Percentiles rank a stretch among this genome's conserved stretches.
Conservation (phyloP, 1,284 basidiomycete genomes). For the Cryptococcus sp. region DNA sequence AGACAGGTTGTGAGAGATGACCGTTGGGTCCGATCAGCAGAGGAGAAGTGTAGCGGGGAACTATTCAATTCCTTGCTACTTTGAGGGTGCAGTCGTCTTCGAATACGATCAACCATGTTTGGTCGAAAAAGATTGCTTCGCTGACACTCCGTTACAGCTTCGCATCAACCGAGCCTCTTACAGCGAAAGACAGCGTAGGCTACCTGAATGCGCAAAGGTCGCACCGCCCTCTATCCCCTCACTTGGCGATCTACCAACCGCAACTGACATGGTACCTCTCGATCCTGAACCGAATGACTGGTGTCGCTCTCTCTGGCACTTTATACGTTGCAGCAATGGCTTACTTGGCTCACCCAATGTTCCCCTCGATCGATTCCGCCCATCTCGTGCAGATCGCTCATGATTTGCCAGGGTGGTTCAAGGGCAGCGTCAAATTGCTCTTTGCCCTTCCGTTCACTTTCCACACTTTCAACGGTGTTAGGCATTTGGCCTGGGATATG, state of each 20-base stretch:
- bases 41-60: too few species aligned
- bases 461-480: constrained; percentile 87
- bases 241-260: constrained; percentile 92
- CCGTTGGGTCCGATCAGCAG: too few species aligned
- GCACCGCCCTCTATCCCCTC: constrained; percentile 81
- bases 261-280: constrained; percentile 76
- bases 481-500: constrained; percentile 90
- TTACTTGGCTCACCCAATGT: constrained; percentile 79
- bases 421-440: constrained; percentile 71
- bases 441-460: constrained; percentile 83
- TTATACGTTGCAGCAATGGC: constrained; percentile 86
- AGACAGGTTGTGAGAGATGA: too few species aligned
- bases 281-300: constrained; percentile 82
- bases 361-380: constrained; percentile 64
- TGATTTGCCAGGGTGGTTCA: constrained; percentile 68
- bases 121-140: too few species aligned
- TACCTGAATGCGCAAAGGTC: constrained; percentile 84
- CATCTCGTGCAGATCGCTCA: constrained; percentile 71
- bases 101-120: too few species aligned
- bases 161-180: constrained; percentile 38
- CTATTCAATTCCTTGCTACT: too few species aligned
- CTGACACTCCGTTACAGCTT: constrained; percentile 5
- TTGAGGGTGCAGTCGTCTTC: too few species aligned
- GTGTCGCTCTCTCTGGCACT: constrained; percentile 73
- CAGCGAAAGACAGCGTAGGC: constrained; percentile 37